Conservation (phyloP, 768 basidiomycete species). For the Macrolepiota dolichaula region DNA sequence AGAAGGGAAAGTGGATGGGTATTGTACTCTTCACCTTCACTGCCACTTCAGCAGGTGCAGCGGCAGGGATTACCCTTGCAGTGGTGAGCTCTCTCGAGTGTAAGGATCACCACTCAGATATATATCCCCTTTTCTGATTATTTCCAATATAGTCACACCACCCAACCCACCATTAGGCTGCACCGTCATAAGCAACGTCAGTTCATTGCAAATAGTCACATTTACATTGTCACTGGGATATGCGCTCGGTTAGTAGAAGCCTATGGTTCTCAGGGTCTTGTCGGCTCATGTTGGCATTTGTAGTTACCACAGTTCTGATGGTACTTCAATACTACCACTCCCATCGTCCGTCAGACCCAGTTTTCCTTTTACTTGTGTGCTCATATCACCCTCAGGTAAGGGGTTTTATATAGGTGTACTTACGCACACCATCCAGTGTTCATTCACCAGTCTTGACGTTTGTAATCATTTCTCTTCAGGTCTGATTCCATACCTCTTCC, state of each 20-base stretch:
- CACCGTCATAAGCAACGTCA: background rate
- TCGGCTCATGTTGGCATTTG: too few species aligned
- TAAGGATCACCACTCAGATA: background rate
- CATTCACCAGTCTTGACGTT: background rate
- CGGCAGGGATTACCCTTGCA: background rate
- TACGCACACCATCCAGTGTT: background rate
- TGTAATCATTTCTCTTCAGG: background rate
- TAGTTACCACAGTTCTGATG: background rate
- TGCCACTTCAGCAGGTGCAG: background rate
- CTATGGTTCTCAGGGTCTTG: background rate
- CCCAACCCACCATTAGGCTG: background rate
- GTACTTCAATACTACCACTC: too few species aligned
- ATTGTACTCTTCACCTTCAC: background rate
- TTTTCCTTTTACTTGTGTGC: background rate
- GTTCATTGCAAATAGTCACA: background rate
- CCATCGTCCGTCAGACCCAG: too few species aligned
- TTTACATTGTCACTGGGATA: background rate
- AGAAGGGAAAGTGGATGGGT: background rate
- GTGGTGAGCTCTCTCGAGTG: background rate
- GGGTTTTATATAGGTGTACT: background rate
- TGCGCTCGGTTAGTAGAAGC: background rate
- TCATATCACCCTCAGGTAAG: background rate
- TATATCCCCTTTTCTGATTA: too few species aligned
- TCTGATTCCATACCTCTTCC: background rate
- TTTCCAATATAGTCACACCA: background rate